phyloP scores from a whole-genome alignment of 768 basidiomycete genomes.

The Collybia sordida region DNA sequence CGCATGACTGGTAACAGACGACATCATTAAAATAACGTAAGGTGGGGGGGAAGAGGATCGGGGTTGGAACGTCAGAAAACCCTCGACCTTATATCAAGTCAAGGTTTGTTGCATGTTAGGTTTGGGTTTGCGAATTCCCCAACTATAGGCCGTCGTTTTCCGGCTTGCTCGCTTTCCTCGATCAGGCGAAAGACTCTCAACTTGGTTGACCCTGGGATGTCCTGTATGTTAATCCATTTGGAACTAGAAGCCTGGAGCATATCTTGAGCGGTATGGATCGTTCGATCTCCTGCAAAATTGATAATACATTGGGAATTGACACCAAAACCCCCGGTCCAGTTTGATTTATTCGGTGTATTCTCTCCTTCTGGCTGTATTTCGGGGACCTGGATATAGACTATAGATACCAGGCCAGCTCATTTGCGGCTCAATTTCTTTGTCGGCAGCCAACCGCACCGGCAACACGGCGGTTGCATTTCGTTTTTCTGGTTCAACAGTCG shows the following conservation, averaged over 20 bases:
- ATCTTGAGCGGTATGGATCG: too few relatives aligned
- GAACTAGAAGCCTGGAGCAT: constrained; percentile 5
- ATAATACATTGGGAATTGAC: constrained; percentile 1
- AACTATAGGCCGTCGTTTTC: constrained; percentile 36
- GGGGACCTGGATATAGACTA: too few relatives aligned
- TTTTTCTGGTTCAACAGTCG: constrained; percentile 16
- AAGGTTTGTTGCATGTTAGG: constrained; percentile 29
- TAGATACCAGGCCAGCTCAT: not conserved
- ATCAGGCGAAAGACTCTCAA: constrained; percentile 39
- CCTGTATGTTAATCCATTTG: constrained; percentile 19
- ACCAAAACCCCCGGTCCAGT: constrained; percentile 1
- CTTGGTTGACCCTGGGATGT: constrained; percentile 35
- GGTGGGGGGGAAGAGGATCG: constrained; percentile 50
- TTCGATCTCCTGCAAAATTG: too few relatives aligned
- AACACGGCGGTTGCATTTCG: constrained; percentile 31
- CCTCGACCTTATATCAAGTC: constrained; percentile 41
- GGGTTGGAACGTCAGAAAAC: constrained; percentile 40
- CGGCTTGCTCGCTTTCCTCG: constrained; percentile 52
- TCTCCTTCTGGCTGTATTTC: constrained; percentile 12
- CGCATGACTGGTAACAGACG: constrained; percentile 57
- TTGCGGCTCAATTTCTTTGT: constrained; percentile 5
- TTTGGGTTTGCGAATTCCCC: constrained; percentile 35
- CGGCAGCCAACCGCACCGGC: constrained; percentile 17
- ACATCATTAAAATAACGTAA: constrained; percentile 59
- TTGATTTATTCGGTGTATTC: constrained; percentile 21